These are phyloP conservation scores for Evernia prunastri DNA, from an alignment of 495 filamentous ascomycete species.

Conservation along the genomic window DNA sequence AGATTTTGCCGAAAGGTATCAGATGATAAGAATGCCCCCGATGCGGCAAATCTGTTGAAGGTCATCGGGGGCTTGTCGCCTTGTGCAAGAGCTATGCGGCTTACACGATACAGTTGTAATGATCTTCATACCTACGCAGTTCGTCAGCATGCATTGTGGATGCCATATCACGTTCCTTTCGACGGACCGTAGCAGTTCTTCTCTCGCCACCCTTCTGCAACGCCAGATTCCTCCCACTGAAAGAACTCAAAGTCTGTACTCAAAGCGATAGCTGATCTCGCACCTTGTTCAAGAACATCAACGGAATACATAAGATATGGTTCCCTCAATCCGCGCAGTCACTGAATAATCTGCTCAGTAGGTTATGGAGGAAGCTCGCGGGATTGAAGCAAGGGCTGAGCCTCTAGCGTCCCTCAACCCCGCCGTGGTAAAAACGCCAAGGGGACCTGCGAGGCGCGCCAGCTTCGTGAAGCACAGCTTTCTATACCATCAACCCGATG, in stretches of 20 bases:
- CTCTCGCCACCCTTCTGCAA: slow-evolving; percentile 14
- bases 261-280: slow-evolving; percentile 3
- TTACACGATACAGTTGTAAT: slow-evolving; percentile 14
- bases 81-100: not conserved
- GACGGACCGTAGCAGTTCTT: slow-evolving; percentile 14
- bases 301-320: slow-evolving; percentile 10
- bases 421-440: not conserved
- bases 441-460: not conserved
- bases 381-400: slow-evolving; percentile 6
- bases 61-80: not conserved
- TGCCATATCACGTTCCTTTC: not conserved
- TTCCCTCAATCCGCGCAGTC: not conserved
- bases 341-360: no score
- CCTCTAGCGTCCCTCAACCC: slow-evolving; percentile 2
- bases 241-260: slow-evolving; percentile 12
- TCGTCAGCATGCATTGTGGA: slow-evolving; percentile 2
- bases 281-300: slow-evolving; percentile 16
- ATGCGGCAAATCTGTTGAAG: slow-evolving; percentile 9
- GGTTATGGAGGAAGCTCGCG: not conserved
- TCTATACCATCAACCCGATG: not conserved
- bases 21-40: slow-evolving; percentile 1
- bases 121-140: slow-evolving; percentile 3
- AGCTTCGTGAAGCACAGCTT: not conserved
- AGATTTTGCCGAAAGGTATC: slow-evolving; percentile 12
- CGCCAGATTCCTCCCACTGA: slow-evolving; percentile 6